Evolutionary conservation across 108 stramenopile genomes (phyloP), one percentile per base, ranked within the genome.

Genomic region (Fragilaria crotonensis): DNA sequence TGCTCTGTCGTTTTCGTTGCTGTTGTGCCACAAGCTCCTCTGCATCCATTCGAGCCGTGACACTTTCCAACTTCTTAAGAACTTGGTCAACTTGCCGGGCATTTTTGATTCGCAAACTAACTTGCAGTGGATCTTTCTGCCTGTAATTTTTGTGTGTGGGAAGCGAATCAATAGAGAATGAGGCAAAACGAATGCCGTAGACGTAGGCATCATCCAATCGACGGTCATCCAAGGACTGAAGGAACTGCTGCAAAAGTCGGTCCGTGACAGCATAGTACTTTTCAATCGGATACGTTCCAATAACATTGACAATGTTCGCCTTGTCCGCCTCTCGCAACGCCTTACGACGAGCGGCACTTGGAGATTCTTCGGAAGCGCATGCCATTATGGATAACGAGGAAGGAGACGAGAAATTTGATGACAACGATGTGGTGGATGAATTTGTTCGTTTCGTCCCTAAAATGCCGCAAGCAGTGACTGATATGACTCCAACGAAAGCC

Each of bases 141-240:
- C 30, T 27, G 60, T 70, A 81, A 53, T 82, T 71, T 29, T 73
- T 65, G 66, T 85, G 84, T n/a, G 67, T 64, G 19, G 80, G 78
- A 9, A 85, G 50, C 11, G 66, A 47, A 11, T 68, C 74, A 2
- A 79, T 63, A 0, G 72, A 67, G 48, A 85, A 76, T 19, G 68
- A 30, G 20, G 77, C 84, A 66, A 82, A 85, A 36, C 84, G 59
- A 19, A 77, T 32, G 23, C 84, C 84, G 55, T 75, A 78, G 18
- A 85, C 64, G 48, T 80, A 85, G 23, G 81, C 84, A 46, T 77
- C 78, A 44, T 85, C 81, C 33, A 82, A 41, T 17, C 66, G 64
- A 5, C 69, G 63, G 5, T 47, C 55, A 32, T 70, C 64, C 2
- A 81, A 57, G 29, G 75, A 70, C 17, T 49, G 3, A 57, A 78